Evolutionary conservation across 352 stramenopile species (phyloP), one percentile per base, ranked within the genome.

Genomic region (Blastocystis sp.): DNA sequence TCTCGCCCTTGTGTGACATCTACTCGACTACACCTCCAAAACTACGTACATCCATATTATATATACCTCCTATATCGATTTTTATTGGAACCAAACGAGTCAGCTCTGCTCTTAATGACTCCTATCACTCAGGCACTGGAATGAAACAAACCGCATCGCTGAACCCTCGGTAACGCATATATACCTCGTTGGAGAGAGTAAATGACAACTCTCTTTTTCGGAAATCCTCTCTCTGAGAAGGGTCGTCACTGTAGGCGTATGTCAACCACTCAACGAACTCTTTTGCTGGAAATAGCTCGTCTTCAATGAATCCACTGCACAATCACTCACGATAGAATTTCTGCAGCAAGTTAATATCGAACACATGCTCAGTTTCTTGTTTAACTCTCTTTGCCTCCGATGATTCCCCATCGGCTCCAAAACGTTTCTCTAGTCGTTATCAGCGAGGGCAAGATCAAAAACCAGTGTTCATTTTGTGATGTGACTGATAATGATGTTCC

Each of bases 51-150:
- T 34, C 91, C 94, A 94, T 79, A 54, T 92, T 93, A 90, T 95
- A 99, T 0, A 99, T 94, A 37, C 96, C 97, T 26, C 97, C 97
- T 59, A 99, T 98, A 94, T 99, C 97, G 91, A 99, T 99, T 92
- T 99, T 99, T 91, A 96, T 96, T 11, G 97, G 97, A 64, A 98
- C 92, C 64, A 94, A 96, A 92, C 97, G 96, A 90, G 75, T 56
- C 8, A 88, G n/a, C 0, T 88, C 54, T 47, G 70, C 50, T 43
- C 64, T n/a, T 0, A 88, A 24, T 78, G n/a, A 30, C 47, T 81
- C 76, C 69, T 81, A 81, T 64, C 20, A 3, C 16, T 81, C 11
- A 63, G 30, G 39, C 11, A 20, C 3, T 53, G 9, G 4, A 3
- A 5, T n/a, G 3, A 81, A 3, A 91, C 93, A 93, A 96, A 96